Base-by-base conservation (phyloP, 139 green algal species). In the Diplosphaera chodatii region DNA sequence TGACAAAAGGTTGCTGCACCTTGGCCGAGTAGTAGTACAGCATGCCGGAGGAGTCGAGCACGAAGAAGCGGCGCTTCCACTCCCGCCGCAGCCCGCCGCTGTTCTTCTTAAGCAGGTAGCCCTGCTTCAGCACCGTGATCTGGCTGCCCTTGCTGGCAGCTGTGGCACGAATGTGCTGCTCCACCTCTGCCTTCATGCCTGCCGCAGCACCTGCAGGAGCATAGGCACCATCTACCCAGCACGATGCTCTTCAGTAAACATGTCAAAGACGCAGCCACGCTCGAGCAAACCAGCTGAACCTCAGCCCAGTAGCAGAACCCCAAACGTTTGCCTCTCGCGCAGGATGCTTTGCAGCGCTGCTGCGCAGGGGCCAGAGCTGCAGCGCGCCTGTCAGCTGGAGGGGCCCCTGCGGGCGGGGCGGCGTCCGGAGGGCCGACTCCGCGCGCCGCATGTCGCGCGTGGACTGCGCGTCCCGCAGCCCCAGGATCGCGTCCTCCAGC, bases 51-150 rank as follows among this genome's bases (percentile, higher is more conserved):
- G 69, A 82, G 83, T 97, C 92, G 28, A 97, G 80, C 48, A 96
- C 88, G 71, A 97, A 97, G 82, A 93, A 97, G 32, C 92, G 82
- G 34, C 88, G 80, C 79, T 95, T 92, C 87, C 86, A 96, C 37
- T 93, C 87, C 4, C 66, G 69, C 32, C 77, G 74, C 66, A 88
- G 79, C 67, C 85, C 82, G 65, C 66, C 77, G 30, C 40, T 76
- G 66, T 78, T 70, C 78, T 97, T 97, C 48, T 59, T 59, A 32
- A 86, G 79, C 34, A 97, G 72, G 76, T 94, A 96, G 29, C 91
- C 91, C 83, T 95, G 86, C 64, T 83, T 84, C n/a, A 91, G 71
- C n/a, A 83, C 67, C 6, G 74, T 86, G 40, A 89, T 69, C 32
- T 84, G 37, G 4, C 29, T 37, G 10, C 79, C 79, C 22, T 69